Percentiles rank a stretch among this genome's conserved stretches.
These are phyloP conservation scores for Buxus sempervirens DNA, from an alignment of 164 flowering plant species.

Conservation along the genomic window DNA sequence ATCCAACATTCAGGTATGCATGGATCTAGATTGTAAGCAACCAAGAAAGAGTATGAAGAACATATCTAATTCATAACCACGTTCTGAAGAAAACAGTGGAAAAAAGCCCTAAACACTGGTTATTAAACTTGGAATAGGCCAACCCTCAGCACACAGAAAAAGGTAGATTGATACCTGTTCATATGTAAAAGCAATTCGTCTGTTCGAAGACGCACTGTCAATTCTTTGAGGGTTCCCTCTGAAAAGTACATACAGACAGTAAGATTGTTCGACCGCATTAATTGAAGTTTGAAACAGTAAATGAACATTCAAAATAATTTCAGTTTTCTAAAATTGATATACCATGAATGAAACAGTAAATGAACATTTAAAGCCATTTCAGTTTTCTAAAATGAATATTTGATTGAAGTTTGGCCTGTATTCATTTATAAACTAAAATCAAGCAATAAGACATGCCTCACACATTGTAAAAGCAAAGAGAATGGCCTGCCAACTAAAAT, in stretches of 20 bases:
- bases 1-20: too few relatives aligned
- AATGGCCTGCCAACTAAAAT: neutral
- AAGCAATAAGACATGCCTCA: neutral
- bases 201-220: slow-evolving; percentile 72
- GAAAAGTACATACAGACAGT: slow-evolving; percentile 14
- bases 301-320: neutral
- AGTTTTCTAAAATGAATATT: too few relatives aligned
- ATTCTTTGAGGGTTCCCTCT: slow-evolving; percentile 97
- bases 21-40: too few relatives aligned
- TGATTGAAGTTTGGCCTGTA: too few relatives aligned
- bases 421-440: too few relatives aligned
- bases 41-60: too few relatives aligned
- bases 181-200: slow-evolving; percentile 72
- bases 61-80: too few relatives aligned
- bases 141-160: neutral
- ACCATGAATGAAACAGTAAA: neutral
- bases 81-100: slow-evolving; percentile 1
- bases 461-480: neutral
- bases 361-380: neutral
- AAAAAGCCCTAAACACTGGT: neutral
- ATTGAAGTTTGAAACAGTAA: neutral
- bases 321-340: too few relatives aligned
- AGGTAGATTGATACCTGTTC: slow-evolving; percentile 63
- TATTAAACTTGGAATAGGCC: neutral
- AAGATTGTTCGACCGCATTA: neutral